Evolutionary conservation across 2,329 filamentous ascomycete genomes (phyloP).

Genomic region (Scleromitrula shiraiana): DNA sequence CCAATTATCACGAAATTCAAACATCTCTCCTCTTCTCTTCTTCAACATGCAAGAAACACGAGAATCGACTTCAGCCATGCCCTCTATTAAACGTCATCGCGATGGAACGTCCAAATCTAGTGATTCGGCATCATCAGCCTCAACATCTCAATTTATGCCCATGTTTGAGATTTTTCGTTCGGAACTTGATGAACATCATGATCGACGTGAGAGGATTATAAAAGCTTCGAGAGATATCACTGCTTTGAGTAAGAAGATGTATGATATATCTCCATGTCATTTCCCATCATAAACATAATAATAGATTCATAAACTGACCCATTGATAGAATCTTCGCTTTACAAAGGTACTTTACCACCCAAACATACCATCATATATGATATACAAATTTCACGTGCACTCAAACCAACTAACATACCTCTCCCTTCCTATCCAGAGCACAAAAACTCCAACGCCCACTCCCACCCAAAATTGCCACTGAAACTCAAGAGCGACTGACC

Average conservation of each 20-base stretch:
- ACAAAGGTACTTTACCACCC: slow-evolving; percentile 68
- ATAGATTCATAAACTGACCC: no score
- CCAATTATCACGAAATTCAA: neutral
- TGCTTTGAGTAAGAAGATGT: slow-evolving; percentile 96
- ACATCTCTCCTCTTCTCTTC: neutral
- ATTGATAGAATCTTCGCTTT: slow-evolving; percentile 77
- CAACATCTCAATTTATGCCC: slow-evolving; percentile 44
- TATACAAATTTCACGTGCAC: slow-evolving; percentile 11
- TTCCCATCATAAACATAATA: neutral
- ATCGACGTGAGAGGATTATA: slow-evolving; percentile 80
- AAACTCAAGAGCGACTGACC: slow-evolving; percentile 59
- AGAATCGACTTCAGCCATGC: neutral
- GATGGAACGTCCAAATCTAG: slow-evolving; percentile 8
- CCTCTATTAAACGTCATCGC: slow-evolving; percentile 7
- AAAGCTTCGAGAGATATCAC: slow-evolving; percentile 92
- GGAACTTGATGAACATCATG: slow-evolving; percentile 90
- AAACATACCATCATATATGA: neutral
- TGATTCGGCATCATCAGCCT: slow-evolving; percentile 43
- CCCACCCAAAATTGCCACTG: slow-evolving; percentile 60
- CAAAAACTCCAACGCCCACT: slow-evolving; percentile 55
- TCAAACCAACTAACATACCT: neutral
- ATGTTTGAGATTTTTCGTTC: slow-evolving; percentile 84
- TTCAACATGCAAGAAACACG: neutral
- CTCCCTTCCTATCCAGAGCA: slow-evolving; percentile 41
- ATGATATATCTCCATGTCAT: slow-evolving; percentile 25